Conservation (phyloP, 2,329 filamentous ascomycete genomes). For the Aspergillus novofumigatus region DNA sequence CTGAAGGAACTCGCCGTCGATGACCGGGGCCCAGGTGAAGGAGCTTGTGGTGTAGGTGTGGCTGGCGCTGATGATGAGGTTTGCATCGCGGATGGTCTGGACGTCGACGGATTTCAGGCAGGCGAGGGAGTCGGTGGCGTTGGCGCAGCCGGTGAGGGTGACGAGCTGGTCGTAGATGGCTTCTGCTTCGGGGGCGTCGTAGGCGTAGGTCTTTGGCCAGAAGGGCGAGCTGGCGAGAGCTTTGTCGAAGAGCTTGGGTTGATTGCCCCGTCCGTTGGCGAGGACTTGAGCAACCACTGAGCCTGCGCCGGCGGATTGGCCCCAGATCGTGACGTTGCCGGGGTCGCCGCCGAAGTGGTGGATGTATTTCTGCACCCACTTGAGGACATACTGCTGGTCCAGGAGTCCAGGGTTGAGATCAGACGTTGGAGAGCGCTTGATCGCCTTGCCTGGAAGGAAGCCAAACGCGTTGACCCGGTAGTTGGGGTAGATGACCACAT, state of each 20-base stretch:
- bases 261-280: slow-evolving; percentile 42
- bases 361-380: slow-evolving; percentile 54
- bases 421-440: slow-evolving; percentile 41
- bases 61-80: slow-evolving; percentile 45
- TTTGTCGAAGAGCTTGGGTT: slow-evolving; percentile 46
- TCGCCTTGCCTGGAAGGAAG: slow-evolving; percentile 48
- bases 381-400: slow-evolving; percentile 50
- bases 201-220: slow-evolving; percentile 56
- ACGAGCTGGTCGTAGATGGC: slow-evolving; percentile 47
- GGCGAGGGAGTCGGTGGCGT: slow-evolving; percentile 41
- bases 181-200: slow-evolving; percentile 50
- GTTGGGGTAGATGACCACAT: slow-evolving; percentile 51
- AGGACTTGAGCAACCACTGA: slow-evolving; percentile 39
- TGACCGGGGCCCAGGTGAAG: slow-evolving; percentile 59
- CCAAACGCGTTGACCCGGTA: slow-evolving; percentile 57
- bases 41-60: slow-evolving; percentile 53
- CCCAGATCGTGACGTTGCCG: slow-evolving; percentile 50
- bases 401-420: slow-evolving; percentile 52
- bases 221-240: slow-evolving; percentile 54
- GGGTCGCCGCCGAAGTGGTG: slow-evolving; percentile 52
- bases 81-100: slow-evolving; percentile 52
- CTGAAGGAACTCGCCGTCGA: slow-evolving; percentile 53
- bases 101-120: slow-evolving; percentile 55
- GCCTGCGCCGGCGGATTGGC: slow-evolving; percentile 55
- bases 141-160: slow-evolving; percentile 46